Evolutionary conservation across 2,329 filamentous ascomycete genomes (phyloP), one percentile per base, ranked within the genome.

Genomic region (Chaetomium sp.): DNA sequence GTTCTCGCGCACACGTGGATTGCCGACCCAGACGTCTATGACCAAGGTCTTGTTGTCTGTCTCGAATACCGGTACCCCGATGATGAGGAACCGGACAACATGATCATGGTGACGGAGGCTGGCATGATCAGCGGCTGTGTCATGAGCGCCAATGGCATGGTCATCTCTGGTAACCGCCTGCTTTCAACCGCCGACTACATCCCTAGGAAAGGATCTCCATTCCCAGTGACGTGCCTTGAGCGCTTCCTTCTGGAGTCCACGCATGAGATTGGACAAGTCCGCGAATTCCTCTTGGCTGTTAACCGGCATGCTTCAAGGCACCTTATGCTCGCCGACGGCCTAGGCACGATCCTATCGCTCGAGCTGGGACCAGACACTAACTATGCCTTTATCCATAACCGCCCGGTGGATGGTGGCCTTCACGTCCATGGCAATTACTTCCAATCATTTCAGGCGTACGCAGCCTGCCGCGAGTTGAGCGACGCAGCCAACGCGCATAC

Each of bases 341-440:
- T 59, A 11, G 65, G 64, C 5, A 59, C 62, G 8, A 60, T 54
- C 10, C 52, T 66, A n/a, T 60, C 59, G 11, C 44, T 69, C 8
- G 67, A 69, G 54, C 43, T 64, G 8, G 61, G 62, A 11, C 65
- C 64, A n/a, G 53, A 58, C 41, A 58, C 55, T 27, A 32, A 59
- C 12, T 64, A 59, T 27, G 19, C 19, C 19, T 27, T 27, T 53
- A 49, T 47, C 38, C 54, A 65, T 38, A 49, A 62, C 37, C 55
- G 57, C 32, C 27, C 41, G 9, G 43, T 57, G 34, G 60, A 61
- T 50, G 59, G 59, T 54, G 43, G 52, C 14, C 61, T 62, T 44
- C n/a, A 64, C n/a, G 44, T 66, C 32, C 67, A 69, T 58, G 59
- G 57, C 43, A 68, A 68, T 55, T 65, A 68, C 54, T 66, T 67